These are phyloP conservation scores for Iberis pinnata DNA, from an alignment of 345 rosid species.

Conservation along the genomic window DNA sequence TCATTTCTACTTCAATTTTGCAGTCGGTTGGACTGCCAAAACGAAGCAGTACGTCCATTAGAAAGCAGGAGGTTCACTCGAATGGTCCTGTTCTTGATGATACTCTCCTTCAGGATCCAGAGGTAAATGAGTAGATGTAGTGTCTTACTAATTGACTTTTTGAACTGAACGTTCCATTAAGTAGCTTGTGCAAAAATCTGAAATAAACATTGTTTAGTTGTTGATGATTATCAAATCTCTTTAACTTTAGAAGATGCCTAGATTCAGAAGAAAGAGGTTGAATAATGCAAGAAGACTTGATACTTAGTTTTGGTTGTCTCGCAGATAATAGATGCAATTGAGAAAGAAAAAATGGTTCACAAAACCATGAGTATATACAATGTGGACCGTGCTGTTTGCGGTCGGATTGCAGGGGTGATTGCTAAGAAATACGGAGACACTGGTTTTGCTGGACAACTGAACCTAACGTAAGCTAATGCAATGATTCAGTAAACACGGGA, in stretches of 20 bases:
- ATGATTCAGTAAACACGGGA: neutral
- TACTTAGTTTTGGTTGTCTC: slow-evolving; percentile 8
- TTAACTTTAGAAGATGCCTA: too few species aligned
- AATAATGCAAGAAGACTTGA: neutral
- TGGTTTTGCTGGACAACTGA: slow-evolving; percentile 94
- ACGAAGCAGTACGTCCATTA: slow-evolving; percentile 78
- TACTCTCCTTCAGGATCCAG: slow-evolving; percentile 65
- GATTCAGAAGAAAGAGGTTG: too few species aligned
- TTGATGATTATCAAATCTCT: too few species aligned
- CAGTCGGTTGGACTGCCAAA: slow-evolving; percentile 85
- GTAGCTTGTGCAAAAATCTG: slow-evolving; percentile 13
- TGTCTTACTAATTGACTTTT: neutral
- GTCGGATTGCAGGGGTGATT: slow-evolving; percentile 80
- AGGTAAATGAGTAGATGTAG: slow-evolving; percentile 44
- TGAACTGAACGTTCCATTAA: neutral
- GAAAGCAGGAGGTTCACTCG: slow-evolving; percentile 83
- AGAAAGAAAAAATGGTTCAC: slow-evolving; percentile 59
- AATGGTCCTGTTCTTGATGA: slow-evolving; percentile 90
- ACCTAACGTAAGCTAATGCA: slow-evolving; percentile 60
- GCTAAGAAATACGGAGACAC: slow-evolving; percentile 95
- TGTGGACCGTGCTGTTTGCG: slow-evolving; percentile 90
- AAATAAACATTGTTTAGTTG: neutral
- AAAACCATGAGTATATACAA: slow-evolving; percentile 72
- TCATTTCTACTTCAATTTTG: slow-evolving; percentile 16
- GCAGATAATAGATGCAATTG: slow-evolving; percentile 78